These are phyloP conservation scores for Meyerozyma sp. DNA, from an alignment of 1,139 yeast species.

Conservation along the genomic window DNA sequence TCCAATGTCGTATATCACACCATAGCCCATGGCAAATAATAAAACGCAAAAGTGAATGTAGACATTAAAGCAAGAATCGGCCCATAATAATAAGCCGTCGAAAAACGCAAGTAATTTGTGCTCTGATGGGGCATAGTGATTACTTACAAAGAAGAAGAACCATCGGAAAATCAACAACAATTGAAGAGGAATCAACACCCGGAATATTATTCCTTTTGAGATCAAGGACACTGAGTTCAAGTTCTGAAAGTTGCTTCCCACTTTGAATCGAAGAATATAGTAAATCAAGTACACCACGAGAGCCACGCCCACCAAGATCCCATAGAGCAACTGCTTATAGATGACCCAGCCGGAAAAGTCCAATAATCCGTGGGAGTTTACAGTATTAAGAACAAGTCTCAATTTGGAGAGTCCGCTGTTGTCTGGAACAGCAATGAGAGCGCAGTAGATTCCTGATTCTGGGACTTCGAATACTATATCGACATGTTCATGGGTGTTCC, in stretches of 20 bases:
- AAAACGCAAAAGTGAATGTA: conserved; percentile 15
- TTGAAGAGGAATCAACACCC: conserved; percentile 21
- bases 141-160: conserved; percentile 15
- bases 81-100: conserved; percentile 2
- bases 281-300: conserved; percentile 20
- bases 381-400: conserved; percentile 16
- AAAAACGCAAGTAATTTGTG: conserved; percentile 1
- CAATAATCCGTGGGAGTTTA: conserved; percentile 26
- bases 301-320: conserved; percentile 12
- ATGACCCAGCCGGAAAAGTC: conserved; percentile 13
- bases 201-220: conserved; percentile 28
- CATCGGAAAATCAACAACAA: conserved; percentile 7
- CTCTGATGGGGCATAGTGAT: conserved; percentile 7
- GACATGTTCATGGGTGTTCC: conserved; percentile 5
- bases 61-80: conserved; percentile 3
- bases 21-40: conserved; percentile 36
- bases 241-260: conserved; percentile 25
- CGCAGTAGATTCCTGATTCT: conserved; percentile 30
- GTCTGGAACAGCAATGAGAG: conserved; percentile 24
- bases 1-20: conserved; percentile 28
- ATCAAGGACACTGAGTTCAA: conserved; percentile 30
- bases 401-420: conserved; percentile 8
- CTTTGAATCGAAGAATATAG: conserved; percentile 23
- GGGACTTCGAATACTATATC: conserved; percentile 13
- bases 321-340: conserved; percentile 17